Evolutionary conservation across 306 rosid species (phyloP).

Genomic region (Glycyrrhiza uralensis): DNA sequence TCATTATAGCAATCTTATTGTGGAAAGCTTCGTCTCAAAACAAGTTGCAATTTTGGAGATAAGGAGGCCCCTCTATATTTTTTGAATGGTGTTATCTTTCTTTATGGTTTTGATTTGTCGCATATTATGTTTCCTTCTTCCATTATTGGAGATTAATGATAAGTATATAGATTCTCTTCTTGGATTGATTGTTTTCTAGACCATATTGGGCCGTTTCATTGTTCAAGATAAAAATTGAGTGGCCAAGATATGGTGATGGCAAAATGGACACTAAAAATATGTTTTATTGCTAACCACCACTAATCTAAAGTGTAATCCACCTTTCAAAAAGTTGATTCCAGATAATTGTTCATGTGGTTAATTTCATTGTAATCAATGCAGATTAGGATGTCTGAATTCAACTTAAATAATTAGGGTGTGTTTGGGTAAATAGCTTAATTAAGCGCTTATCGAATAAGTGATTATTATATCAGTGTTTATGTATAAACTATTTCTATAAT

Average conservation of each 20-base stretch:
- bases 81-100: background rate
- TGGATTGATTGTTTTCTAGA: slow-evolving; percentile 15
- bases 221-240: slow-evolving; percentile 9
- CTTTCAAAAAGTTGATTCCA: slow-evolving; percentile 12
- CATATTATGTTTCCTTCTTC: background rate
- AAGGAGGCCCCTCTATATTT: slow-evolving; percentile 8
- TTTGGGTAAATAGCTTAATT: too few relatives aligned
- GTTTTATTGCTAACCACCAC: background rate
- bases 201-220: slow-evolving; percentile 5
- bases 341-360: background rate
- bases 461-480: too few relatives aligned
- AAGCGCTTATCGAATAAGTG: too few relatives aligned
- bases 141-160: slow-evolving; percentile 28
- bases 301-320: background rate
- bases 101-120: slow-evolving; percentile 6
- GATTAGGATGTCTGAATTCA: background rate
- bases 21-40: slow-evolving; percentile 9
- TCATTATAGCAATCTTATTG: background rate
- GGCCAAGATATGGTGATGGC: background rate
- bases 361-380: background rate
- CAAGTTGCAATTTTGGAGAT: background rate
- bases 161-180: slow-evolving; percentile 19
- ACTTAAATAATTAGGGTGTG: background rate
- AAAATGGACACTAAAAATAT: slow-evolving; percentile 6
- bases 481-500: too few relatives aligned